Percentiles rank a stretch among this genome's conserved stretches.
phyloP scores from a whole-genome alignment of 2,329 filamentous ascomycete species.

The Talaromyces sp. region DNA sequence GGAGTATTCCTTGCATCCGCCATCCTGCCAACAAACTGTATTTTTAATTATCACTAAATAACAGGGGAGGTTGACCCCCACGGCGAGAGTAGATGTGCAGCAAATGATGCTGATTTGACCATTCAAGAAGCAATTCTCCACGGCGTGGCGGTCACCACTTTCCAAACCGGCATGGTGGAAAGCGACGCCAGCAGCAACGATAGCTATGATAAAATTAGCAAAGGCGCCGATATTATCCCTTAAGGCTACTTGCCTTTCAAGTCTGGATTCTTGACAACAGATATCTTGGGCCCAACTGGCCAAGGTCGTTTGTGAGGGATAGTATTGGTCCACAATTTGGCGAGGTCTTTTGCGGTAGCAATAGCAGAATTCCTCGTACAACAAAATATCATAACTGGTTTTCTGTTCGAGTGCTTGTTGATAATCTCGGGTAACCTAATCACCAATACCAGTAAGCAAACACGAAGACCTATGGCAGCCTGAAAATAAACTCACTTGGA shows the following conservation, averaged over 20 bases:
- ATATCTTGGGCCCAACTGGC: slow-evolving; percentile 50
- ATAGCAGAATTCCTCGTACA: slow-evolving; percentile 68
- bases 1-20: slow-evolving; percentile 62
- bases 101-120: slow-evolving; percentile 77
- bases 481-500: slow-evolving; percentile 41
- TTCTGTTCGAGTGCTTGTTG: slow-evolving; percentile 59
- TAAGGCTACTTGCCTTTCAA: slow-evolving; percentile 46
- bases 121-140: slow-evolving; percentile 64
- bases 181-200: slow-evolving; percentile 58
- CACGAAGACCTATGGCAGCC: neutral
- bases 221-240: neutral
- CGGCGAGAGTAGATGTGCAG: slow-evolving; percentile 78
- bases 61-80: slow-evolving; percentile 78
- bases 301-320: slow-evolving; percentile 54
- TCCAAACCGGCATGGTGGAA: slow-evolving; percentile 79
- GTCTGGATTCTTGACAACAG: slow-evolving; percentile 54
- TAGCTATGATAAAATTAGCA: slow-evolving; percentile 29
- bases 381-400: slow-evolving; percentile 81
- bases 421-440: slow-evolving; percentile 61
- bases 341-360: slow-evolving; percentile 61
- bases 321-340: slow-evolving; percentile 58
- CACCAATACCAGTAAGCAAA: neutral
- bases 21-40: slow-evolving; percentile 61
- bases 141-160: slow-evolving; percentile 54
- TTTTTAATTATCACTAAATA: slow-evolving; percentile 80